Evolutionary conservation across 2,329 filamentous ascomycete species (phyloP), one percentile per base, ranked within the genome.

Genomic region (Geosmithia morbida): DNA sequence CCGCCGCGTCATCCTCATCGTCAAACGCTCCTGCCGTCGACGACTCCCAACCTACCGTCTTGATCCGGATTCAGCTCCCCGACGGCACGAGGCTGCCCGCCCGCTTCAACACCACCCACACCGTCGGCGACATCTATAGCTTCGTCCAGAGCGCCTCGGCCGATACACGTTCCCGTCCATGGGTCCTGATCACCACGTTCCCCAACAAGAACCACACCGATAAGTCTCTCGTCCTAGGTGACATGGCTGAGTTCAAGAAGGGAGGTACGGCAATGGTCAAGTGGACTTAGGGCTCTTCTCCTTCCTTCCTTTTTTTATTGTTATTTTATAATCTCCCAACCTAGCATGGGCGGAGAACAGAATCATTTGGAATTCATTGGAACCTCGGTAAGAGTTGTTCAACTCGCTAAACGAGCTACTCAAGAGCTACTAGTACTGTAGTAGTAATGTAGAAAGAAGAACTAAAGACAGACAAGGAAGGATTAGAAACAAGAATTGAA

Each of bases 111-210:
- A 81, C 82, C 0, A 81, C 75, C 0, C 81, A 87, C 55, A 92
- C 85, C 0, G 66, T 94, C 44, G 82, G 79, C 16, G 83, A 90
- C 53, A 74, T 94, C 8, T 90, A 92, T 61, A 68, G 71, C 8
- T 90, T 90, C 56, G 77, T 90, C 50, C 68, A 76, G 49, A 70
- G 74, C n/a, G 74, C 84, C 0, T 81, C 75, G 22, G 61, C 79
- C 0, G 72, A 71, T 7, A 74, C 75, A 45, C 66, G 67, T 29
- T 59, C 64, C 40, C 73, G 85, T n/a, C 56, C 71, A 3, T 92
- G 83, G 71, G 82, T 86, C 2, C 68, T 94, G 42, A 84, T 83
- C 52, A 92, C 86, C 0, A 90, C 85, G 0, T 92, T 92, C 62
- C 86, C 86, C 4, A 87, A 79, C 57, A 88, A 87, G 65, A 83